Percentiles rank a stretch among this genome's conserved stretches.
These are phyloP conservation scores for Aspergillus ruber DNA, from an alignment of 2,329 filamentous ascomycete genomes.

Conservation along the genomic window DNA sequence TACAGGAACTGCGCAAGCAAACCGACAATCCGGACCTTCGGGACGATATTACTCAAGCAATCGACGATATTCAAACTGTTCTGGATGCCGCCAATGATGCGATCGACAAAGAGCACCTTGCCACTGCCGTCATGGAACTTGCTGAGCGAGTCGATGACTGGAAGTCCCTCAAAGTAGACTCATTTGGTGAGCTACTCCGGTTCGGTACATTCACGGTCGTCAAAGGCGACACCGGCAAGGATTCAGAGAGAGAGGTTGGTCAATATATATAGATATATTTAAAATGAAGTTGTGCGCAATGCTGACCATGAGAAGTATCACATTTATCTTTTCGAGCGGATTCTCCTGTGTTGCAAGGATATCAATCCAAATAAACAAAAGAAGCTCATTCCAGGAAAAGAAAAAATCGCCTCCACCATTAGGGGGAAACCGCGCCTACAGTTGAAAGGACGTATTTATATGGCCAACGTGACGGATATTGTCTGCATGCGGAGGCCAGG, in stretches of 20 bases:
- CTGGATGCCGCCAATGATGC: constrained; percentile 83
- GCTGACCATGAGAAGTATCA: constrained; percentile 62
- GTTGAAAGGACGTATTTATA: constrained; percentile 95
- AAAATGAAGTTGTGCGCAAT: background rate
- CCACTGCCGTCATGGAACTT: constrained; percentile 77
- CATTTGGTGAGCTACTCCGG: constrained; percentile 83
- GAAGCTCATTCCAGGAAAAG: constrained; percentile 56
- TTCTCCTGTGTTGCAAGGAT: constrained; percentile 95
- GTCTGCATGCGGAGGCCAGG: constrained; percentile 80
- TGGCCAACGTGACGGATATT: constrained; percentile 98
- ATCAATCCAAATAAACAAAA: constrained; percentile 76
- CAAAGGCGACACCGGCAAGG: constrained; percentile 68
- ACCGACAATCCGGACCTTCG: constrained; percentile 65
- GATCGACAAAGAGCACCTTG: constrained; percentile 78
- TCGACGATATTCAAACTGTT: constrained; percentile 74
- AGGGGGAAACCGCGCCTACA: constrained; percentile 73
- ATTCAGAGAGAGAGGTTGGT: constrained; percentile 82
- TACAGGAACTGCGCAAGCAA: constrained; percentile 77
- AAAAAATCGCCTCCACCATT: constrained; percentile 63
- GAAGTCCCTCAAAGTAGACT: constrained; percentile 85
- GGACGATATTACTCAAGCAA: constrained; percentile 67
- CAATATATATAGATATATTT: background rate
- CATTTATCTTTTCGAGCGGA: constrained; percentile 94
- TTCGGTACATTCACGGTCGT: constrained; percentile 88
- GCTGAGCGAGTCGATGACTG: constrained; percentile 84